Conservation (phyloP, 495 filamentous ascomycete species). For the Penicillium fimorum region DNA sequence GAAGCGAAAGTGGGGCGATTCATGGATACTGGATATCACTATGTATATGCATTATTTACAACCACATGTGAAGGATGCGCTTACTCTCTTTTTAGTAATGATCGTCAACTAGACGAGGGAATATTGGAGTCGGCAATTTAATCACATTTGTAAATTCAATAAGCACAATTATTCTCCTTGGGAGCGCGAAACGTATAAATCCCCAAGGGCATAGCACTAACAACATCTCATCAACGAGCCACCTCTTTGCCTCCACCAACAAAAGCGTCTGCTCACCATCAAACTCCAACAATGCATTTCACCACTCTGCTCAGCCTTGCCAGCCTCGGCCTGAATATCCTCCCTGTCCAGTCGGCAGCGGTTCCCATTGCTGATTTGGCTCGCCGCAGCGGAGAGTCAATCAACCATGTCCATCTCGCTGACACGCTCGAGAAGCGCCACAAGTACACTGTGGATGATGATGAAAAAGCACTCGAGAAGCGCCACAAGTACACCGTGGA, state of each 20-base stretch:
- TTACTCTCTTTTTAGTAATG: neutral
- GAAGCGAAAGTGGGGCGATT: too few relatives aligned
- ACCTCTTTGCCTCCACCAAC: neutral
- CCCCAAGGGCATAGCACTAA: neutral
- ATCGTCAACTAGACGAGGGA: neutral
- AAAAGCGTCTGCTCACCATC: neutral
- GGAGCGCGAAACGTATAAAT: neutral
- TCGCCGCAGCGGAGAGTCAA: neutral
- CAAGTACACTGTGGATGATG: too few relatives aligned
- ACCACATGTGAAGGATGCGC: neutral
- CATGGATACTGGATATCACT: too few relatives aligned
- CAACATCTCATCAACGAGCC: neutral
- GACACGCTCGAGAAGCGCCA: neutral
- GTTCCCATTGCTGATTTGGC: neutral
- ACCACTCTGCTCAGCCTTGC: neutral
- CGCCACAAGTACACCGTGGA: neutral
- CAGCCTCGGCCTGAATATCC: constrained; percentile 1
- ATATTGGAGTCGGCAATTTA: neutral
- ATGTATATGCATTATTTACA: neutral
- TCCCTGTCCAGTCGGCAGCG: constrained; percentile 2
- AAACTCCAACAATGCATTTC: constrained; percentile 3
- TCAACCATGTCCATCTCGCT: neutral
- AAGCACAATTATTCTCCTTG: neutral
- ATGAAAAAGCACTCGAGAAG: neutral
- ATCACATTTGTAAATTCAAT: neutral